Percentiles rank a stretch among this genome's conserved stretches.
phyloP scores from a whole-genome alignment of 2,329 filamentous ascomycete genomes.

The Calonectria fujianensis region DNA sequence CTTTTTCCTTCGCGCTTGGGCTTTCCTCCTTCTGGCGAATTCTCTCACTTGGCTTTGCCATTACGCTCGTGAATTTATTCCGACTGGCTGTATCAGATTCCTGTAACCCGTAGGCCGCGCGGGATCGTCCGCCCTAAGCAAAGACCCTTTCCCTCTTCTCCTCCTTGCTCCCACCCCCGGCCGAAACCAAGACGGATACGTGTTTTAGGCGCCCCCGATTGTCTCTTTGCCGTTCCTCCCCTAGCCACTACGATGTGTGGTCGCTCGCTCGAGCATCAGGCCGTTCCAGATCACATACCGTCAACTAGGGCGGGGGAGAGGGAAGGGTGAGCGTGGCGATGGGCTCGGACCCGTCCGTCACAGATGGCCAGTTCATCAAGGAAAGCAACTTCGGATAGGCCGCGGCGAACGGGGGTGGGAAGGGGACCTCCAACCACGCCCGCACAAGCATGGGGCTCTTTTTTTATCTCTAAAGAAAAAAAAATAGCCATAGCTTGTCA shows the following conservation, averaged over 20 bases:
- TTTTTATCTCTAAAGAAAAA: neutral
- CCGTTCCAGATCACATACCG: conserved; percentile 24
- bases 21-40: conserved; percentile 33
- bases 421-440: neutral
- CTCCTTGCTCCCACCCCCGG: conserved; percentile 1
- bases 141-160: conserved; percentile 15
- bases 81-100: conserved; percentile 28
- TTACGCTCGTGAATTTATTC: conserved; percentile 31
- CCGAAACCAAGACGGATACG: conserved; percentile 19
- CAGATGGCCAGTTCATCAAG: conserved; percentile 1
- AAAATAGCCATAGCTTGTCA: conserved; percentile 5
- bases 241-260: neutral
- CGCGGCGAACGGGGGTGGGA: neutral
- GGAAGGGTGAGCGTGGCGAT: neutral
- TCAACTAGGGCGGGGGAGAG: neutral
- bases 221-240: conserved; percentile 9
- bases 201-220: conserved; percentile 21
- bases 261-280: conserved; percentile 28
- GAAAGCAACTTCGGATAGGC: neutral
- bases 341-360: conserved; percentile 24
- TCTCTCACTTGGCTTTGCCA: conserved; percentile 32
- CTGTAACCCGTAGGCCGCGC: conserved; percentile 29
- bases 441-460: conserved; percentile 6
- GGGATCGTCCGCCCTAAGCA: conserved; percentile 33
- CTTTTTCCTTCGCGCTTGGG: neutral